Evolutionary conservation across 352 stramenopile genomes (phyloP), one percentile per base, ranked within the genome.

Genomic region (Pythium pyrilobum): DNA sequence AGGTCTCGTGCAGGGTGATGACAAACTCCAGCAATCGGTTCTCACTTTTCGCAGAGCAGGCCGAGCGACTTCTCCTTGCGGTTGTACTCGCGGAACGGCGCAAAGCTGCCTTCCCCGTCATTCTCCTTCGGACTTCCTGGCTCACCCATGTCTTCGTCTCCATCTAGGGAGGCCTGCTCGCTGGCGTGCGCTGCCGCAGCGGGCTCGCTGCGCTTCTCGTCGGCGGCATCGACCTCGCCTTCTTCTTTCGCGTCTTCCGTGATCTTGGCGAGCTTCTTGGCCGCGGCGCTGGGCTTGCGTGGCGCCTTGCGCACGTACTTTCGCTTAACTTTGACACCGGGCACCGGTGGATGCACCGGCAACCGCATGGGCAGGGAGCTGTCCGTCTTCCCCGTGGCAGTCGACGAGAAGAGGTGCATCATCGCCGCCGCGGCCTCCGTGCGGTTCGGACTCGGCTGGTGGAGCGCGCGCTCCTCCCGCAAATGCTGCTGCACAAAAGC

Each of bases 41-140:
- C 75, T 54, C 65, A 94, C 83, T 94, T 94, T 71, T 92, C 83
- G 59, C 81, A 92, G 5, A 94, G 66, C 47, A 94, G 48, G 2
- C 83, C 83, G 5, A 94, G 74, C 4, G 83, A 94, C 37, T 94
- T 94, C 29, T 94, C 79, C 64, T 94, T 94, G 42, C 83, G 79
- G 53, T 87, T 94, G 72, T 94, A 94, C 65, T 92, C 81, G 56
- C 81, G 72, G 53, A 86, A 92, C 7, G 79, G 79, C 34, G 87
- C 77, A 50, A 84, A 88, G 11, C 54, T 44, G 24, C 34, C 47
- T n/a, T 66, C 56, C 28, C 51, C 56, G 7, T 55, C 48, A 15
- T 41, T 74, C 16, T 59, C 29, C 27, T 60, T 58, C 1, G 51
- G 39, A 8, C 41, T 59, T 0, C 52, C 51, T 12, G 52, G 36